phyloP scores from a whole-genome alignment of 352 stramenopile species.

The Pythium rishiriense region DNA sequence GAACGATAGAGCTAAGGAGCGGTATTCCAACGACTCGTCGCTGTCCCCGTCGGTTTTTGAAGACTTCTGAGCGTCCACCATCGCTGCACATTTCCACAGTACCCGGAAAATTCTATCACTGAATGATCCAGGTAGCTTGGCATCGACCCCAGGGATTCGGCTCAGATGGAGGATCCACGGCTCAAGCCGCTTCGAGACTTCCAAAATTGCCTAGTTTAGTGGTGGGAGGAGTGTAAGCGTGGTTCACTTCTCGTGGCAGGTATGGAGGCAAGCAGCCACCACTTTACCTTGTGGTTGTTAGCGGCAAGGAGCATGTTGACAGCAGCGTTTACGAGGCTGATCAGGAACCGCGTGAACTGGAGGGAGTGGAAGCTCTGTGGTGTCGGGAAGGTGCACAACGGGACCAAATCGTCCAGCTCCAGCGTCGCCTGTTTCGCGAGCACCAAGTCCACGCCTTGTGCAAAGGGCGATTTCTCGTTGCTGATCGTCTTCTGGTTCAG shows the following conservation, averaged over 20 bases:
- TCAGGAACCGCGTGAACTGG: slow-evolving; percentile 51
- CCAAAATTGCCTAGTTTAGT: slow-evolving; percentile 10
- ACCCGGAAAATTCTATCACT: slow-evolving; percentile 69
- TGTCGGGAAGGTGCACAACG: slow-evolving; percentile 42
- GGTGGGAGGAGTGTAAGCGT: neutral
- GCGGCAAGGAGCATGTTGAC: slow-evolving; percentile 24
- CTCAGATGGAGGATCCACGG: slow-evolving; percentile 63
- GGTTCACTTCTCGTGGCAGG: slow-evolving; percentile 14
- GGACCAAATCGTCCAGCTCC: slow-evolving; percentile 17
- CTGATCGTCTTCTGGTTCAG: slow-evolving; percentile 1
- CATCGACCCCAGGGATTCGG: slow-evolving; percentile 36
- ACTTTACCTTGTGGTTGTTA: slow-evolving; percentile 20
- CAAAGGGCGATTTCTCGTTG: slow-evolving; percentile 8
- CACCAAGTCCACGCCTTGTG: slow-evolving; percentile 2
- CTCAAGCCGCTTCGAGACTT: slow-evolving; percentile 1
- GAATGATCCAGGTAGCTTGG: slow-evolving; percentile 58
- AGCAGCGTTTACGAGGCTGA: slow-evolving; percentile 27
- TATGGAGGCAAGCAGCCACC: slow-evolving; percentile 7
- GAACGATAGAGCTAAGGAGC: slow-evolving; percentile 53
- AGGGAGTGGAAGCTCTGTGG: slow-evolving; percentile 37
- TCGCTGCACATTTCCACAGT: slow-evolving; percentile 66
- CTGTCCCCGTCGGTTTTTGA: neutral
- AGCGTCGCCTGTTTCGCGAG: neutral
- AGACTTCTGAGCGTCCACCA: slow-evolving; percentile 27
- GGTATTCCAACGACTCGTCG: slow-evolving; percentile 39